These are phyloP conservation scores for Arthromyces matolae DNA, from an alignment of 768 basidiomycete species.

Conservation along the genomic window DNA sequence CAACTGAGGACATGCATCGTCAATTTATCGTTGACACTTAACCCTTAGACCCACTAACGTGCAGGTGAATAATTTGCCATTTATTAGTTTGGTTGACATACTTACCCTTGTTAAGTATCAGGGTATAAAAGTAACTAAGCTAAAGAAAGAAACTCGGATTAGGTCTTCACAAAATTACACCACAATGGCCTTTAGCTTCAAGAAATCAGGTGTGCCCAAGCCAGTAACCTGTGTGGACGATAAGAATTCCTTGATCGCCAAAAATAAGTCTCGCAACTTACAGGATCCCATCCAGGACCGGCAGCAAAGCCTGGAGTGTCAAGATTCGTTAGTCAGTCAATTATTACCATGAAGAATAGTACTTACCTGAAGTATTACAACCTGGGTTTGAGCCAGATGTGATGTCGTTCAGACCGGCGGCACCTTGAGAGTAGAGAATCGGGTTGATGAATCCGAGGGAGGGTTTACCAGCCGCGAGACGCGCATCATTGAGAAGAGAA, in stretches of 20 bases:
- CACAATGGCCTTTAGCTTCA: conserved; percentile 37
- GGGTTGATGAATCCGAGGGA: conserved; percentile 60
- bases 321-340: not conserved
- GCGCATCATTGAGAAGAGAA: conserved; percentile 58
- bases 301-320: conserved; percentile 39
- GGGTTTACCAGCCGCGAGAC: conserved; percentile 39
- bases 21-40: too few relatives aligned
- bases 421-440: conserved; percentile 39
- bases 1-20: too few relatives aligned
- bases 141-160: too few relatives aligned
- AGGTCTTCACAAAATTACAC: too few relatives aligned
- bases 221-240: conserved; percentile 46
- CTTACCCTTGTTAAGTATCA: too few relatives aligned
- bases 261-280: conserved; percentile 21
- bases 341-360: not conserved
- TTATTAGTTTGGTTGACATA: too few relatives aligned
- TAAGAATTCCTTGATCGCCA: too few relatives aligned
- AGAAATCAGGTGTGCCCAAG: conserved; percentile 58
- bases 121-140: too few relatives aligned
- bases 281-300: conserved; percentile 48
- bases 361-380: conserved; percentile 49
- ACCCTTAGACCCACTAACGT: too few relatives aligned
- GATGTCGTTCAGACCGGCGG: conserved; percentile 53
- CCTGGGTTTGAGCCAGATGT: conserved; percentile 59
- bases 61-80: too few relatives aligned